phyloP scores from a whole-genome alignment of 73 alveolate genomes.

The Symbiodinium natans region DNA sequence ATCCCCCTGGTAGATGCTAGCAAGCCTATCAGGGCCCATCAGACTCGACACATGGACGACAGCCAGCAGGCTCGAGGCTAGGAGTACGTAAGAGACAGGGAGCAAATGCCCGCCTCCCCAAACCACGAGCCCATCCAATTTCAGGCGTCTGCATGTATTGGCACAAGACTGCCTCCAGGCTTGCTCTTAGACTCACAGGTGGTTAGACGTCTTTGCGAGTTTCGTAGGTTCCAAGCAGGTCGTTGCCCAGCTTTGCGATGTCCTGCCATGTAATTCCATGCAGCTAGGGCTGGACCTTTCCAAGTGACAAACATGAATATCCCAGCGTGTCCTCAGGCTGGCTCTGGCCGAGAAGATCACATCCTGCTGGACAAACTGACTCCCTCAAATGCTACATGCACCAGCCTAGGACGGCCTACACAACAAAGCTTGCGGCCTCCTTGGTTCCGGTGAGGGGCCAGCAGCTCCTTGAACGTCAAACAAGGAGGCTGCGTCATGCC shows the following conservation, averaged over 20 bases:
- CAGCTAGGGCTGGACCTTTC: too few relatives aligned
- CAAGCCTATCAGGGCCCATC: too few relatives aligned
- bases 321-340: constrained; percentile 57
- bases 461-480: not conserved
- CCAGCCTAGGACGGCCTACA: not conserved
- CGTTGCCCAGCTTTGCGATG: constrained; percentile 53
- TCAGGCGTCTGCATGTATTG: constrained; percentile 27
- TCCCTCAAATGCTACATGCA: not conserved
- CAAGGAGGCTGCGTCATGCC: not conserved
- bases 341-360: constrained; percentile 63
- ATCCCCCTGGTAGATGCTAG: too few relatives aligned
- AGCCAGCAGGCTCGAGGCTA: too few relatives aligned
- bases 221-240: not conserved
- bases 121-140: constrained; percentile 80
- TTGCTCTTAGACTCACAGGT: not conserved
- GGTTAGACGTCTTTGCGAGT: not conserved
- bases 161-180: constrained; percentile 27
- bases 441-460: constrained; percentile 71
- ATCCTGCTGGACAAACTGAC: constrained; percentile 31
- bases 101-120: constrained; percentile 88
- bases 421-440: constrained; percentile 11
- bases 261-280: not conserved
- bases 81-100: too few relatives aligned
- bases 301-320: too few relatives aligned
- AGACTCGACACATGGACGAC: too few relatives aligned